Evolutionary conservation across 1,139 yeast genomes (phyloP), one percentile per base, ranked within the genome.

Genomic region (Suhomyces panamericanus): DNA sequence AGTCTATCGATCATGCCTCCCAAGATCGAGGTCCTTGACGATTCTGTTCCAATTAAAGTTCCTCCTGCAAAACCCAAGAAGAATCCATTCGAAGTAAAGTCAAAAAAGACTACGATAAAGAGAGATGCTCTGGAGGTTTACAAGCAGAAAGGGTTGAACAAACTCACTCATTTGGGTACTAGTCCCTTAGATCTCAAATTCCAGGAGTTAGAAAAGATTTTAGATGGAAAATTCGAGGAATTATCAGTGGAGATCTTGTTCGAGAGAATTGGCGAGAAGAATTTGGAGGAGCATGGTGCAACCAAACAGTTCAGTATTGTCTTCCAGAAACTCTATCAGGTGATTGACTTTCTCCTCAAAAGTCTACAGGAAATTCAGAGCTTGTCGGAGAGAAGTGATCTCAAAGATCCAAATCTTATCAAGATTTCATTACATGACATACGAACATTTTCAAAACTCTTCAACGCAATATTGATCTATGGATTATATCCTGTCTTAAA

Each of bases 371-470:
- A 65, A 26, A 70, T 79, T 22, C 49, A 46, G 28, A 28, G n/a
- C 13, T 34, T 39, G 5, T 41, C 49, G 6, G 43, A 55, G 50
- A 41, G 43, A 37, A 44, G 41, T 17, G 46, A 41, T 13, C 52
- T 46, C 30, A 50, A 28, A 40, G 60, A 70, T 41, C 58, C 72
- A 6, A 63, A 77, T 38, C 60, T 87, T 42, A 77, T 91, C 15
- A 71, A 85, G 7, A 84, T 91, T 13, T 87, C 97, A 0, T 69
- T 91, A 10, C 91, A 88, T 57, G 98, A 91, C 59, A 81, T 91
- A 72, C 85, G 83, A 58, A 77, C 81, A 2, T 79, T 91, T 48
- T 84, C 87, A 39, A 78, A 75, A 26, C 59, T 91, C 39, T 64
- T 85, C 22, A 85, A 85, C 49, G 50, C 84, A 13, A 69, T 91